Percentiles rank a stretch among this genome's conserved stretches.
phyloP scores from a whole-genome alignment of 2,329 filamentous ascomycete species.

The Capronia coronata region DNA sequence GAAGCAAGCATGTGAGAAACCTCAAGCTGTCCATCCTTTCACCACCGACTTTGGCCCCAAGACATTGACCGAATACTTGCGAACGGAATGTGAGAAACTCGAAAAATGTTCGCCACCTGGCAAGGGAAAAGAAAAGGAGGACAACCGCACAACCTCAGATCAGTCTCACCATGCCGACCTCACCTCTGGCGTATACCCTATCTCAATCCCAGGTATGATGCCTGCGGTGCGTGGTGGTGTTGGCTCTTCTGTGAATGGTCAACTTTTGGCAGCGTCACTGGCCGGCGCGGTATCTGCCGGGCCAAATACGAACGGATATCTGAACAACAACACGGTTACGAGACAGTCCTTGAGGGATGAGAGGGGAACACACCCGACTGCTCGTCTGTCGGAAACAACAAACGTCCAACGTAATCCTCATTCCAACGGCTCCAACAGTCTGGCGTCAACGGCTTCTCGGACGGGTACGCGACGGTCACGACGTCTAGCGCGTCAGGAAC shows the following conservation, averaged over 20 bases:
- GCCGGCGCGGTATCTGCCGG: too few relatives aligned
- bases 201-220: too few relatives aligned
- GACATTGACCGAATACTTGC: slow-evolving; percentile 18
- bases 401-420: not conserved
- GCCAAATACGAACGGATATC: not conserved
- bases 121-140: slow-evolving; percentile 16
- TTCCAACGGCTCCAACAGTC: not conserved
- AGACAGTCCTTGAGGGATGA: not conserved
- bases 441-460: not conserved
- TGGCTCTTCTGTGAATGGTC: not conserved
- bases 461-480: slow-evolving; percentile 6
- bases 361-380: not conserved
- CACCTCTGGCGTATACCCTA: not conserved
- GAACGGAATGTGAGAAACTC: slow-evolving; percentile 14
- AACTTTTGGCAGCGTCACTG: not conserved
- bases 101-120: not conserved
- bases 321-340: not conserved
- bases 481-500: slow-evolving; percentile 4
- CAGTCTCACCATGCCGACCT: not conserved
- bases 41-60: slow-evolving; percentile 23
- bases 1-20: not conserved
- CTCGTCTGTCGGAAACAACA: not conserved
- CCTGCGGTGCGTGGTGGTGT: not conserved
- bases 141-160: not conserved
- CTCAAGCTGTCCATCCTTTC: slow-evolving; percentile 8